These are phyloP conservation scores for Coemansia sp. DNA, from an alignment of 192 early-diverging fungal genomes.

Conservation along the genomic window DNA sequence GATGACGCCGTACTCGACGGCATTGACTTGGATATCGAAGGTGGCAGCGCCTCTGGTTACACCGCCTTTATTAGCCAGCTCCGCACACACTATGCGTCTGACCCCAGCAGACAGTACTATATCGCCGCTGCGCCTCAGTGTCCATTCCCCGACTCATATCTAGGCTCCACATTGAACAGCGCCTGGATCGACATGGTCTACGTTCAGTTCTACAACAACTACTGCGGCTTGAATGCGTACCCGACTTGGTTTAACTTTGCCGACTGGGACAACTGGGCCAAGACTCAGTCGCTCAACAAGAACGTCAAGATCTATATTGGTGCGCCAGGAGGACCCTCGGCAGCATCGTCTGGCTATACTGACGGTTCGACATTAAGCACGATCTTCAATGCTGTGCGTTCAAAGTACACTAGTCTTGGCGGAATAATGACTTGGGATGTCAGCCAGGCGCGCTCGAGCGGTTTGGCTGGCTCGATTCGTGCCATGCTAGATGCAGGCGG, in stretches of 20 bases:
- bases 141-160: constrained; percentile 61
- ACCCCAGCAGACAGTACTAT: constrained; percentile 56
- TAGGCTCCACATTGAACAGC: constrained; percentile 56
- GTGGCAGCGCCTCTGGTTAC: constrained; percentile 49
- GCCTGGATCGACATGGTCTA: constrained; percentile 68
- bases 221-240: constrained; percentile 61
- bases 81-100: constrained; percentile 49
- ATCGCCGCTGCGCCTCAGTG: constrained; percentile 69
- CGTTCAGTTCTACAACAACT: constrained; percentile 79
- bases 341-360: constrained; percentile 60
- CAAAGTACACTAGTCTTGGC: constrained; percentile 59
- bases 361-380: constrained; percentile 28
- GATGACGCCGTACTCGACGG: constrained; percentile 65
- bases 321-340: constrained; percentile 59
- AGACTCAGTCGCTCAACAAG: constrained; percentile 58
- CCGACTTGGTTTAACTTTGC: constrained; percentile 59
- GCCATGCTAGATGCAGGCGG: constrained; percentile 28
- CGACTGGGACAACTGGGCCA: constrained; percentile 69
- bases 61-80: constrained; percentile 56
- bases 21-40: constrained; percentile 66
- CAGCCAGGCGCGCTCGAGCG: constrained; percentile 45
- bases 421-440: constrained; percentile 75
- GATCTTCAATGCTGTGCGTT: constrained; percentile 52
- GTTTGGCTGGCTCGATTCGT: constrained; percentile 34
- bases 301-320: constrained; percentile 62